Conservation (phyloP, 208 protist genomes). For the Chromosphaera perkinsii region DNA sequence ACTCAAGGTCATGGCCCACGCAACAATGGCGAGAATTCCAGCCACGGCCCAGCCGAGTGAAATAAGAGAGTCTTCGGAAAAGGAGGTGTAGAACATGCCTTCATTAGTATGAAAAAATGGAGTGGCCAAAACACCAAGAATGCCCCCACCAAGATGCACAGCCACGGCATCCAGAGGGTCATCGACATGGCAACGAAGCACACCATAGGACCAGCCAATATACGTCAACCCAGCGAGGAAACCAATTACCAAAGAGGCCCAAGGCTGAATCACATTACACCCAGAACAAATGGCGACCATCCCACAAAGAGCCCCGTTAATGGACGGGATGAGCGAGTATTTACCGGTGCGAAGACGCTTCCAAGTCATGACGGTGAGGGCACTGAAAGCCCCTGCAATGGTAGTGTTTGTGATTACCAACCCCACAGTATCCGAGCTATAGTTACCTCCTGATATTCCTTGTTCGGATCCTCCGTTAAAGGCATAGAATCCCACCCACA, state of each 20-base stretch:
- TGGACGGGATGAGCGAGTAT: neutral
- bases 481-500: conserved; percentile 15
- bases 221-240: neutral
- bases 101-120: conserved; percentile 15
- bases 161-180: conserved; percentile 21
- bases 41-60: no score
- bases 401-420: conserved; percentile 9
- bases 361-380: neutral
- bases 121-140: neutral
- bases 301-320: conserved; percentile 1
- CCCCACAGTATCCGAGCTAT: neutral
- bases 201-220: neutral
- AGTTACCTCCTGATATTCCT: neutral
- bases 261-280: neutral
- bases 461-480: conserved; percentile 2
- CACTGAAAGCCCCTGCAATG: neutral
- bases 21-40: no score
- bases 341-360: neutral
- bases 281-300: conserved; percentile 3
- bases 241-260: neutral
- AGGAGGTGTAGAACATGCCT: no score
- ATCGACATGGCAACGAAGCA: conserved; percentile 1
- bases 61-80: no score
- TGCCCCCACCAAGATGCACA: conserved; percentile 16
- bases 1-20: no score